Evolutionary conservation across 2,329 filamentous ascomycete genomes (phyloP), one percentile per base, ranked within the genome.

Genomic region (Monosporascus sp.): DNA sequence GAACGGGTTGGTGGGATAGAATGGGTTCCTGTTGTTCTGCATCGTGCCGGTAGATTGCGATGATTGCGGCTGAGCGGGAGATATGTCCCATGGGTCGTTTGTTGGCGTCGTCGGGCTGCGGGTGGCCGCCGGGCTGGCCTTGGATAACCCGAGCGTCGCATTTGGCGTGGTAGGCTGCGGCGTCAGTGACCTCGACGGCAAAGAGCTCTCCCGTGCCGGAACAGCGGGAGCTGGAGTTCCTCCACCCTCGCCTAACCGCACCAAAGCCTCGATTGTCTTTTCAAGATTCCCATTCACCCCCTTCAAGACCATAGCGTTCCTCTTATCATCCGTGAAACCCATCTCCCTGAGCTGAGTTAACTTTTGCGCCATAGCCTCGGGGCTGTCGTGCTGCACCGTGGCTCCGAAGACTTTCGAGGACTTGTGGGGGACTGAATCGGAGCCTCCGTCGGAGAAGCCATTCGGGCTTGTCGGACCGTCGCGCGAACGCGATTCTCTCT

Each of bases 221-320:
- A 72, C 69, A 25, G 75, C 63, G 41, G 69, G 55, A 59, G 72
- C 69, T 37, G 72, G 70, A 52, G 65, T 63, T 51, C 77, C 77
- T 54, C 71, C 73, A 35, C 83, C 85, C 65, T 96, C 91, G 25
- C 92, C 93, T 39, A 97, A 72, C 60, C 90, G 82, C 52, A 94
- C 83, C 63, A 99, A 72, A 18, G 90, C 83, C 69, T 97, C 93
- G 45, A 97, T 84, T 0, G 93, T 85, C 68, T 84, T 87, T 61
- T 97, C 90, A 53, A 99, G 67, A 65, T 94, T 92, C 4, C 93
- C 92, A 64, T 88, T 85, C 31, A 95, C 79, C 3, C 88, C 88
- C 66, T 91, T 92, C 18, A 99, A 74, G 25, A 97, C 84, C 50
- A 87, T 84, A 5, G 83, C 78, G 65, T 97, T 97, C 54, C 88